Evolutionary conservation across 495 filamentous ascomycete species (phyloP), one percentile per base, ranked within the genome.

Genomic region (Aspergillus nidulans): DNA sequence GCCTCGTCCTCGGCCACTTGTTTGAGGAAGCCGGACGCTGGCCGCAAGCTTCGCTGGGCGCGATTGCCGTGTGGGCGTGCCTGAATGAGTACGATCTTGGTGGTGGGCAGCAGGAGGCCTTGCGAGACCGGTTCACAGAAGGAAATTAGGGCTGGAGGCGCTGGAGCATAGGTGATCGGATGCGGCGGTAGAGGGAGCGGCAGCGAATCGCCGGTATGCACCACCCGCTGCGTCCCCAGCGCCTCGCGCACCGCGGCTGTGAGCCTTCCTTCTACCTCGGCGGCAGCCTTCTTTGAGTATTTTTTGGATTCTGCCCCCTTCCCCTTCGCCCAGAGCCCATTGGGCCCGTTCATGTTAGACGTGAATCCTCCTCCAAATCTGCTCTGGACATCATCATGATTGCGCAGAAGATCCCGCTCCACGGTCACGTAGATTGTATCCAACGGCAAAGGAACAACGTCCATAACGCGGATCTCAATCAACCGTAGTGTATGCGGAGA

Each of bases 371-470:
- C 83, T 12, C 82, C 82, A 65, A 85, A 87, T 53, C 77, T 81
- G 41, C 65, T 80, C 52, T 86, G 81, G 16, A 82, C 75, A 48
- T 86, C 81, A 26, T 86, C 83, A 41, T 84, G 72, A 47, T 81
- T 81, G 24, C 75, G 73, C 19, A 87, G 66, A 1, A 91, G 79
- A 52, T 96, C 86, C 6, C 83, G 82, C 65, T 97, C 91, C 15
- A 94, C 81, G 34, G 80, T 89, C 32, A 97, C 89, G 64, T 87
- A 95, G 8, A 97, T 79, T 1, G 86, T 89, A 46, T 95, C 88
- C 28, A 98, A 74, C 13, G 83, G 77, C 25, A 96, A 71, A 13
- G 92, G 88, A 15, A 85, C 78, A 7, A 92, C 88, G 68, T 96
- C 90, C 54, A 92, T 67, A 2, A 96, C 76, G 46, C 88, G 74